Conservation (phyloP, 768 basidiomycete genomes). For the Mycena epipterygia region DNA sequence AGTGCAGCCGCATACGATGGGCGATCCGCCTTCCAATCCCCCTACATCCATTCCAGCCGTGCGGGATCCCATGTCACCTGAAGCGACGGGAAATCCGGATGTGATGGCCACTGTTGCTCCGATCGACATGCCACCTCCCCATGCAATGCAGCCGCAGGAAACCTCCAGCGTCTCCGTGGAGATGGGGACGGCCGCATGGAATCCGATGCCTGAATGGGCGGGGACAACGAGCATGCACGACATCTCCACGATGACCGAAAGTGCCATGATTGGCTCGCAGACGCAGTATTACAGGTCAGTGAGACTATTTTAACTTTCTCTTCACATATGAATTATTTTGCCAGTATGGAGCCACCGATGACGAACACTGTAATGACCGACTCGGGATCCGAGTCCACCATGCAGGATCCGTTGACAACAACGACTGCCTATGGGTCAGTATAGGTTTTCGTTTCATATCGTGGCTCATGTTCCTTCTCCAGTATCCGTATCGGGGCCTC, state of each 20-base stretch:
- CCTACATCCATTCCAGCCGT: too few species aligned
- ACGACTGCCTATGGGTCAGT: constrained; percentile 12
- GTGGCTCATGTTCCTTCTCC: not conserved
- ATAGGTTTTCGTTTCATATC: not conserved
- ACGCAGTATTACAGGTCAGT: not conserved
- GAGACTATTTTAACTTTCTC: too few species aligned
- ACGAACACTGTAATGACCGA: not conserved
- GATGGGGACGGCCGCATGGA: not conserved
- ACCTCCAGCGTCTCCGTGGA: not conserved
- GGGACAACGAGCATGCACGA: not conserved
- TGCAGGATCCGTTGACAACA: not conserved
- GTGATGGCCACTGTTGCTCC: not conserved
- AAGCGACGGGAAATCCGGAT: not conserved
- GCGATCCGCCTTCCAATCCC: too few species aligned
- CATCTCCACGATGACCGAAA: not conserved
- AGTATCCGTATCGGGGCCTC: constrained; percentile 18
- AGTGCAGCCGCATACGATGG: too few species aligned
- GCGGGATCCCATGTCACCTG: too few species aligned
- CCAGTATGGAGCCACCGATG: not conserved
- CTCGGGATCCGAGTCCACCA: not conserved
- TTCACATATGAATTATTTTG: too few species aligned
- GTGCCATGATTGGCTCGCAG: not conserved
- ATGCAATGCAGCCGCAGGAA: not conserved
- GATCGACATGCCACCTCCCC: too few species aligned
- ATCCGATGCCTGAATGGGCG: not conserved